phyloP scores from a whole-genome alignment of 2,329 filamentous ascomycete genomes.

The Gyromitra esculenta region DNA sequence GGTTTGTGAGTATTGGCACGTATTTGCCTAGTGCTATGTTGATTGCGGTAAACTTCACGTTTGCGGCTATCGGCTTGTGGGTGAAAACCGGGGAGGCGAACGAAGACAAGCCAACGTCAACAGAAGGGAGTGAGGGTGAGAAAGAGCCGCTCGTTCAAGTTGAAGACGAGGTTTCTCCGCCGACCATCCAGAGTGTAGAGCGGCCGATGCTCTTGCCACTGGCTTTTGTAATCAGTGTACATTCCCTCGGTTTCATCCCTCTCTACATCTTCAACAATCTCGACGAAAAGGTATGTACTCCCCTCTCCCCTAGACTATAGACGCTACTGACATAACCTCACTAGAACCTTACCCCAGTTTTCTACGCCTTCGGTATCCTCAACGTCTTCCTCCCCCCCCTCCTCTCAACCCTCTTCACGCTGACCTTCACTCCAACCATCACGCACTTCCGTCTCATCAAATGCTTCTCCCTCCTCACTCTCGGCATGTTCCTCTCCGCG shows the following conservation, averaged over 20 bases:
- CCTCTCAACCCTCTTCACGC: slow-evolving; percentile 68
- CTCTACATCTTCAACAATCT: slow-evolving; percentile 87
- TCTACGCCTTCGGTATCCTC: slow-evolving; percentile 67
- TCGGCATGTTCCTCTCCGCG: slow-evolving; percentile 90
- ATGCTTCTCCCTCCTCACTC: slow-evolving; percentile 88
- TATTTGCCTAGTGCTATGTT: slow-evolving; percentile 98
- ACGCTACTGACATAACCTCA: slow-evolving; percentile 41
- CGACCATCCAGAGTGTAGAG: slow-evolving; percentile 62
- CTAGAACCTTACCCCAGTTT: slow-evolving; percentile 65
- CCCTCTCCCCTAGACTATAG: not conserved
- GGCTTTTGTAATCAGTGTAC: slow-evolving; percentile 74
- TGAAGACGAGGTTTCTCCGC: slow-evolving; percentile 45
- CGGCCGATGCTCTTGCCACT: slow-evolving; percentile 78
- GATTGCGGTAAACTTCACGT: slow-evolving; percentile 90
- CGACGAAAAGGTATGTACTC: slow-evolving; percentile 69
- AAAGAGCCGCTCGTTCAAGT: slow-evolving; percentile 17
- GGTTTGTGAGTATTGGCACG: slow-evolving; percentile 97
- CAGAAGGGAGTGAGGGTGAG: slow-evolving; percentile 36
- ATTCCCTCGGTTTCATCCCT: slow-evolving; percentile 81
- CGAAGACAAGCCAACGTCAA: slow-evolving; percentile 56
- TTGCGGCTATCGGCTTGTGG: slow-evolving; percentile 96
- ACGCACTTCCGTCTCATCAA: slow-evolving; percentile 84
- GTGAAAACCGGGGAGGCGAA: slow-evolving; percentile 75
- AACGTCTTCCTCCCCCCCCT: slow-evolving; percentile 69
- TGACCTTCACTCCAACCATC: slow-evolving; percentile 66